These are phyloP conservation scores for Collariella sp. DNA, from an alignment of 495 filamentous ascomycete species.

Conservation along the genomic window DNA sequence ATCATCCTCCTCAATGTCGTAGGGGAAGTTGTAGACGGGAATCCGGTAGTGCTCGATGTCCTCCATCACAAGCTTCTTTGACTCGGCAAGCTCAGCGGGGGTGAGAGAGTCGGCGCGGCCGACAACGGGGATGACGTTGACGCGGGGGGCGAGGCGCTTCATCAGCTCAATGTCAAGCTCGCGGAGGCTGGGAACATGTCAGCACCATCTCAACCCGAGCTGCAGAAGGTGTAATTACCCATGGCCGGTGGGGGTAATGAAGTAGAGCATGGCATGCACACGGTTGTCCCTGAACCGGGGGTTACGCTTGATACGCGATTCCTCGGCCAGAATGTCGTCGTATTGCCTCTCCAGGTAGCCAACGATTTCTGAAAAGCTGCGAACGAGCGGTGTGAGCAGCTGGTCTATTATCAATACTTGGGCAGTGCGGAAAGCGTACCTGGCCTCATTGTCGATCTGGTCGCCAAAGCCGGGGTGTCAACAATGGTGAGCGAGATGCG, in stretches of 20 bases:
- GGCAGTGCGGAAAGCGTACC: conserved; percentile 39
- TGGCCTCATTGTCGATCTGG: conserved; percentile 98
- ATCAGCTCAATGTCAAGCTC: conserved; percentile 99
- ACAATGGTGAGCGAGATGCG: conserved; percentile 97
- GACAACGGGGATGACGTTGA: conserved; percentile 98
- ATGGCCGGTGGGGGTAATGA: conserved; percentile 97
- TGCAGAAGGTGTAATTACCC: conserved; percentile 47
- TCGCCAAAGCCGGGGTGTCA: conserved; percentile 96
- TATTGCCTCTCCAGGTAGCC: conserved; percentile 98
- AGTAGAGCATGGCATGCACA: conserved; percentile 95
- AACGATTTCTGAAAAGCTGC: conserved; percentile 90
- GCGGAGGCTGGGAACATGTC: conserved; percentile 57
- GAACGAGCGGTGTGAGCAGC: background rate
- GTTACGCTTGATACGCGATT: conserved; percentile 99
- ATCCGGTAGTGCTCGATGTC: conserved; percentile 99
- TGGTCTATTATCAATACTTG: conserved; percentile 69
- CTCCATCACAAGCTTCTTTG: conserved; percentile 99
- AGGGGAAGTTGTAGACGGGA: conserved; percentile 99
- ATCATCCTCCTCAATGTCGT: conserved; percentile 98
- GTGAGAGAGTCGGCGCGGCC: conserved; percentile 97
- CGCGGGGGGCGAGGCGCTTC: conserved; percentile 95
- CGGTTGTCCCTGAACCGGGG: conserved; percentile 98
- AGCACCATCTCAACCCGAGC: conserved; percentile 8
- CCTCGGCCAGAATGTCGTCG: conserved; percentile 96
- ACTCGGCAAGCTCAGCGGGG: conserved; percentile 91